These are phyloP conservation scores for Backusella psychrophila DNA, from an alignment of 192 early-diverging fungal species.

Conservation along the genomic window DNA sequence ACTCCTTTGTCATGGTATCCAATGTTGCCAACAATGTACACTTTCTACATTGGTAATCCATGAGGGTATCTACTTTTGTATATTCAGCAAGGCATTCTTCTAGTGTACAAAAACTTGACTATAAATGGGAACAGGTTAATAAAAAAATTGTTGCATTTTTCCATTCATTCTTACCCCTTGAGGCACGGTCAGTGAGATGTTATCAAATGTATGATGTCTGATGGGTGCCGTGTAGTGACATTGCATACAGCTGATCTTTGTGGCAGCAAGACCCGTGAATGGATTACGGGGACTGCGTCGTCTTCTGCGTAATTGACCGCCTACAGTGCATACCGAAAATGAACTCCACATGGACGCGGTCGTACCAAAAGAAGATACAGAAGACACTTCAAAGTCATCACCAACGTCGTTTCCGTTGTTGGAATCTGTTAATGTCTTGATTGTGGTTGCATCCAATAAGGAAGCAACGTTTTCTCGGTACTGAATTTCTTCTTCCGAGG, in stretches of 20 bases:
- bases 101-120: conserved; percentile 48
- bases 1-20: conserved; percentile 25
- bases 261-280: conserved; percentile 62
- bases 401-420: not conserved
- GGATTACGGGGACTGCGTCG: conserved; percentile 44
- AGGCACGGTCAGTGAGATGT: conserved; percentile 65
- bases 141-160: not conserved
- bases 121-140: not conserved
- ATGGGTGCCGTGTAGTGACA: conserved; percentile 76
- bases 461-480: conserved; percentile 22
- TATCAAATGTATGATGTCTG: conserved; percentile 70
- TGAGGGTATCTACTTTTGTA: conserved; percentile 60
- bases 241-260: conserved; percentile 65
- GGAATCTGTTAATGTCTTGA: conserved; percentile 9
- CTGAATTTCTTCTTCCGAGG: conserved; percentile 59
- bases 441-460: conserved; percentile 22
- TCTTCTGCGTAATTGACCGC: conserved; percentile 25
- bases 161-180: conserved; percentile 16
- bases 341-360: conserved; percentile 39
- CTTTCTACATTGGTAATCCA: conserved; percentile 64
- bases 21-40: conserved; percentile 56
- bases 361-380: conserved; percentile 34
- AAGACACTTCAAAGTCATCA: conserved; percentile 31
- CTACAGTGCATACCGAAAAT: conserved; percentile 37
- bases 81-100: conserved; percentile 64